Base-by-base conservation (phyloP, 73 alveolate genomes). In the Paraurostyla sp. region DNA sequence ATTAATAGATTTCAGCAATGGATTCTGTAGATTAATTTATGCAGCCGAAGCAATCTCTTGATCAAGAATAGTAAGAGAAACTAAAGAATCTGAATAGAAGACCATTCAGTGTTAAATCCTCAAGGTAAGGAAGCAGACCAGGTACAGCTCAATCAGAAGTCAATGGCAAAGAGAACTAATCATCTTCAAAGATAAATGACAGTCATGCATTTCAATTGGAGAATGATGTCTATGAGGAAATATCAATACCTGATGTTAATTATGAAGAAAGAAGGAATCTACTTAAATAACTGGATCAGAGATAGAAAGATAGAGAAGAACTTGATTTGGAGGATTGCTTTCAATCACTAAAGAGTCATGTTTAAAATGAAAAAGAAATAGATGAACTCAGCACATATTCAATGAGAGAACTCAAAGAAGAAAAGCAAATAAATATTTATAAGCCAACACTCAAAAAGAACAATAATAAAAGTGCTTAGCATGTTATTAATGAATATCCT, bases 221-320 rank as follows among this genome's bases (percentile, higher is more conserved):
- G 22, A 29, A 33, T 13, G 84, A 69, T 69, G 84, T 69, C 38
- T 69, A 75, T 75, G 87, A 75, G 25, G 87, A 75, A 22, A 49
- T 75, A 6, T 75, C 71, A 16, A 75, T 46, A 4, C 71, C 87
- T 11, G 87, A 75, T 49, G 73, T 48, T 20, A 35, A 75, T 29
- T 75, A 75, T 75, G 75, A 48, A 46, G 71, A 75, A 50, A 13
- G 87, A 22, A 75, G 11, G 75, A 75, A 49, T n/a, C 51, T 75
- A 15, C 4, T 75, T 2, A 48, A 22, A 35, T 32, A 48, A 48
- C 52, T 75, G 29, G 87, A 75, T 75, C 20, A 49, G 51, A 43
- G 87, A 23, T 29, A 43, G 22, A 49, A 75, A 49, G 87, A 75
- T 22, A 75, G 69, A 32, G 87, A 75, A 4, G 75, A 75, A 33